These are phyloP conservation scores for Cutaneotrichosporon cyanovorans DNA, from an alignment of 1,284 basidiomycete genomes.

Conservation along the genomic window DNA sequence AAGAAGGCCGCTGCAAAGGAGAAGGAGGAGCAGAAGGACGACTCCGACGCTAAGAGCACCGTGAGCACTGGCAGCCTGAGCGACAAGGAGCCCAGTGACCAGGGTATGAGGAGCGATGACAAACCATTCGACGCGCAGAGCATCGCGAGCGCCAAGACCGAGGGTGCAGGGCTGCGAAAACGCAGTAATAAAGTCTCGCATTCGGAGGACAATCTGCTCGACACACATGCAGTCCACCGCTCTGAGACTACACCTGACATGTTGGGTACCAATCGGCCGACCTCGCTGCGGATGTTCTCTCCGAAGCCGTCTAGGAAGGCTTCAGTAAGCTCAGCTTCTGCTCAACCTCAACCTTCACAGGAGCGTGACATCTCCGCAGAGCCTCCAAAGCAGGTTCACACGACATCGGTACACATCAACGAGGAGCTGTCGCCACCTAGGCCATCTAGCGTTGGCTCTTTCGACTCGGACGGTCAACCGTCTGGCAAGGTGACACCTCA, in stretches of 20 bases:
- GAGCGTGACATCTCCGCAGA: background rate
- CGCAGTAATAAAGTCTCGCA: background rate
- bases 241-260: slow-evolving; percentile 10
- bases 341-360: too few relatives aligned
- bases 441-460: background rate
- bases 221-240: slow-evolving; percentile 4
- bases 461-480: background rate
- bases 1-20: slow-evolving; percentile 12
- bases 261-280: background rate
- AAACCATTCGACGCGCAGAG: background rate
- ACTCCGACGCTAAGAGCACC: background rate
- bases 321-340: too few relatives aligned
- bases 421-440: too few relatives aligned
- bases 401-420: too few relatives aligned
- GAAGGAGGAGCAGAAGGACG: background rate
- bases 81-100: background rate
- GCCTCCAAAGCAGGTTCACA: background rate
- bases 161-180: background rate
- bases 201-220: background rate
- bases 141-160: background rate
- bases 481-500: background rate
- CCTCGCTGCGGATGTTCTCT: background rate
- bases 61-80: background rate
- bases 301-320: background rate
- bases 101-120: background rate